Conservation (phyloP, 352 stramenopile species). For the Phytophthora cactorum region DNA sequence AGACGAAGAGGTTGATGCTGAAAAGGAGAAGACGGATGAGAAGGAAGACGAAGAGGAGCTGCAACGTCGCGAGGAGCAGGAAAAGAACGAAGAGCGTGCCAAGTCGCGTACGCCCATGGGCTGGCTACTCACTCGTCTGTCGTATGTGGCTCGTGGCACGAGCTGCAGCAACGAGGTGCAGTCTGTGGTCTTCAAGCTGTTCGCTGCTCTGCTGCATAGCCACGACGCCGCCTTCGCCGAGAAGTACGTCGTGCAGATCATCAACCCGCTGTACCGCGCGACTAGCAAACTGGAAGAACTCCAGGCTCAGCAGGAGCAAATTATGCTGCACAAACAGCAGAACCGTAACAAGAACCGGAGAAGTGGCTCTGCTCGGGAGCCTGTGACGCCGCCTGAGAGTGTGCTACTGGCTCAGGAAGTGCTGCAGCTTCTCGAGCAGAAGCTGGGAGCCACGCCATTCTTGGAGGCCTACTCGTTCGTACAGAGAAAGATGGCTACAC, state of each 20-base stretch:
- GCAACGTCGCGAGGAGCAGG: conserved; percentile 40
- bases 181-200: conserved; percentile 84
- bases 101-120: conserved; percentile 73
- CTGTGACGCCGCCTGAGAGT: conserved; percentile 47
- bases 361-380: conserved; percentile 22
- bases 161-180: conserved; percentile 63
- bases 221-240: conserved; percentile 56
- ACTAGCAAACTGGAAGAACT: conserved; percentile 64
- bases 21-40: conserved; percentile 27
- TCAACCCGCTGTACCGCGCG: conserved; percentile 84
- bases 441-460: conserved; percentile 75
- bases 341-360: conserved; percentile 37
- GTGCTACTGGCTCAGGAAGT: conserved; percentile 84
- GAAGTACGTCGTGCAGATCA: conserved; percentile 77
- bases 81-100: conserved; percentile 48
- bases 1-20: conserved; percentile 12
- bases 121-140: conserved; percentile 88
- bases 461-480: conserved; percentile 87
- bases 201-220: conserved; percentile 75
- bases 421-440: conserved; percentile 84
- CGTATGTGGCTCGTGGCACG: conserved; percentile 71
- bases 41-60: conserved; percentile 34
- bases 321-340: conserved; percentile 33
- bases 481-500: conserved; percentile 77
- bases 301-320: conserved; percentile 41